These are phyloP conservation scores for Magnusiomyces tetraspermus DNA, from an alignment of 1,139 yeast species.

Conservation along the genomic window DNA sequence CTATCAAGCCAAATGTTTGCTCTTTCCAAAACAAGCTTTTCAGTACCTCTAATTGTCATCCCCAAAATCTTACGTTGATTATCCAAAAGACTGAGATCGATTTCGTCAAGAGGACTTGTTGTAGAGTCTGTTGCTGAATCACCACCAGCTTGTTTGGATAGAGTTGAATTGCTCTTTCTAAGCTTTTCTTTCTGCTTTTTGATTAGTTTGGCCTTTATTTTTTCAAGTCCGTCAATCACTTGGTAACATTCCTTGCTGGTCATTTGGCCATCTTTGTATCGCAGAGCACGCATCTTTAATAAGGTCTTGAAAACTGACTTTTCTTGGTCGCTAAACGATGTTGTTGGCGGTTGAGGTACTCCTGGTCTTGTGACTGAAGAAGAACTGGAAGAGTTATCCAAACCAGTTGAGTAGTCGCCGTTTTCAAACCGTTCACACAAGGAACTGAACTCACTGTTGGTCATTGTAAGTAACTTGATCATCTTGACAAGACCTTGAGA, in stretches of 20 bases:
- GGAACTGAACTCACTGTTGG: slow-evolving; percentile 18
- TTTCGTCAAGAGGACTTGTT: not conserved
- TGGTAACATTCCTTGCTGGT: slow-evolving; percentile 24
- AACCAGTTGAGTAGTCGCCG: slow-evolving; percentile 7
- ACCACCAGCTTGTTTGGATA: not conserved
- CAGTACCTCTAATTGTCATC: slow-evolving; percentile 28
- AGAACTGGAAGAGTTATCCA: not conserved
- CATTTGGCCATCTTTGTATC: slow-evolving; percentile 26
- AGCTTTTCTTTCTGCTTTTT: not conserved
- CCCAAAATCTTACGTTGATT: slow-evolving; percentile 20
- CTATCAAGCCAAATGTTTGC: slow-evolving; percentile 15
- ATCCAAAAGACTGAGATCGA: not conserved
- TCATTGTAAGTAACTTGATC: slow-evolving; percentile 30
- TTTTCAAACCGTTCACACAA: slow-evolving; percentile 18
- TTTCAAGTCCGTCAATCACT: slow-evolving; percentile 9
- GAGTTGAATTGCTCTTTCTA: not conserved
- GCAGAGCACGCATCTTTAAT: slow-evolving; percentile 20
- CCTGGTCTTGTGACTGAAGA: too few relatives aligned
- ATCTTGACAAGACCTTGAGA: slow-evolving; percentile 36
- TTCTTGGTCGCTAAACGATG: not conserved
- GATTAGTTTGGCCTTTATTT: not conserved
- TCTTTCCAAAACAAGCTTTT: slow-evolving; percentile 28
- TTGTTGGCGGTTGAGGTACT: not conserved
- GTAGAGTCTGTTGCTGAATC: not conserved
- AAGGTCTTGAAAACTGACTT: slow-evolving; percentile 16